These are phyloP conservation scores for Amyloporia xantha DNA, from an alignment of 768 basidiomycete species.

Conservation along the genomic window DNA sequence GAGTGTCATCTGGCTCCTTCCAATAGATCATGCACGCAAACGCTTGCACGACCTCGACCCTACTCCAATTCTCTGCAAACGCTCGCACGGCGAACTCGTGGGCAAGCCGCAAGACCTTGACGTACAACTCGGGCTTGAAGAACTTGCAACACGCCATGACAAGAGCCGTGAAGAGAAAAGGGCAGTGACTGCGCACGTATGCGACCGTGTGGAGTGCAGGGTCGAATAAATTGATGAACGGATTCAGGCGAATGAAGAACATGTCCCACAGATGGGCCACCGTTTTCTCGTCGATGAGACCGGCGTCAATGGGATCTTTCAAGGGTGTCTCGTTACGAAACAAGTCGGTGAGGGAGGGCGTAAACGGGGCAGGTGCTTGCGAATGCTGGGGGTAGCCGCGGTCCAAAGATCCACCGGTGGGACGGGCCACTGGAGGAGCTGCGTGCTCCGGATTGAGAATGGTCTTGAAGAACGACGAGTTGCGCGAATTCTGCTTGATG, in stretches of 20 bases:
- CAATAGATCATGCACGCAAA: slow-evolving; percentile 87
- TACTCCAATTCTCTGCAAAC: slow-evolving; percentile 71
- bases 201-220: slow-evolving; percentile 73
- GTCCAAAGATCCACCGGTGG: neutral
- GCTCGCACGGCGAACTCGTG: slow-evolving; percentile 71
- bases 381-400: slow-evolving; percentile 7
- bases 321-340: slow-evolving; percentile 6
- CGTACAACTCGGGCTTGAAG: slow-evolving; percentile 63
- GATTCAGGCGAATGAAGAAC: slow-evolving; percentile 79
- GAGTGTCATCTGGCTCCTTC: slow-evolving; percentile 81
- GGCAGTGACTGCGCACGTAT: slow-evolving; percentile 75
- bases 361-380: slow-evolving; percentile 18
- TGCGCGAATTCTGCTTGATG: slow-evolving; percentile 64
- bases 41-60: slow-evolving; percentile 84
- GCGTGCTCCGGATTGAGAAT: slow-evolving; percentile 70
- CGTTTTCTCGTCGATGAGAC: slow-evolving; percentile 62
- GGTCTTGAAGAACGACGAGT: slow-evolving; percentile 79
- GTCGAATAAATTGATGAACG: slow-evolving; percentile 86
- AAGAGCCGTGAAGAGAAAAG: slow-evolving; percentile 80
- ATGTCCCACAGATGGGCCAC: slow-evolving; percentile 70
- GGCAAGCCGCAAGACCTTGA: slow-evolving; percentile 63
- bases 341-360: slow-evolving; percentile 6
- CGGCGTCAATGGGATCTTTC: slow-evolving; percentile 64
- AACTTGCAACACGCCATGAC: slow-evolving; percentile 84
- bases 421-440: slow-evolving; percentile 20